Evolutionary conservation across 495 filamentous ascomycete species (phyloP), one percentile per base, ranked within the genome.

Genomic region (Letharia lupina): DNA sequence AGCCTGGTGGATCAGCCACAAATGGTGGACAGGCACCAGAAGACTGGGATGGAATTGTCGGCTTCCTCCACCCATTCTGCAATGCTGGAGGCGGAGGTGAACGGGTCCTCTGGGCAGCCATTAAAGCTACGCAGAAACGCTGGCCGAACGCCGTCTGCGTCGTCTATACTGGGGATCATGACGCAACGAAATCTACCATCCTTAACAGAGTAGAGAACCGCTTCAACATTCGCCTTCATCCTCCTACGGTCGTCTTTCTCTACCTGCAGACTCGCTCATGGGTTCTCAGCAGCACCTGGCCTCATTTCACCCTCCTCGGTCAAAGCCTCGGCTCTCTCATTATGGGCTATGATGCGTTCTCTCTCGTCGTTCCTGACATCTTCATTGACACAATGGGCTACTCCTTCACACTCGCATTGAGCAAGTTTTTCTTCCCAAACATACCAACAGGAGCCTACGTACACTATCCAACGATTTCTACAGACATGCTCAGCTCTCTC

Each of bases 301-400:
- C 95, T 40, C 89, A 87, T 74, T 93, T 97, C 80, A 98, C 94
- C 0, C 85, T 98, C n/a, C 79, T 96, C 18, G 93, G 93, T 63
- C 94, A 98, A 72, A 93, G 89, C 10, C 74, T 98, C 28, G 94
- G 94, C 50, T 95, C 91, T 2, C 73, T 98, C 23, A 73, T 93
- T 42, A 82, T 98, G 70, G 94, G 90, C 28, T 92, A 87, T 75
- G 94, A 98, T 69, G 93, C 93, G n/a, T 95, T 98, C 75, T 87
- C 83, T 45, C 86, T 96, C 15, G 81, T 98, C 4, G 90, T 91
- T 2, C 95, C 94, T 0, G 95, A 98, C 73, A 83, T 98, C 61
- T 96, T 96, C 70, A 81, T 98, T 70, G 94, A 98, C 73, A 98
- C 94, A 9, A 96, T 98, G 93, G 94, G 94, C 69, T 98, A 98